Evolutionary conservation across 257 asterid genomes (phyloP).

Genomic region (Ilex asprella): DNA sequence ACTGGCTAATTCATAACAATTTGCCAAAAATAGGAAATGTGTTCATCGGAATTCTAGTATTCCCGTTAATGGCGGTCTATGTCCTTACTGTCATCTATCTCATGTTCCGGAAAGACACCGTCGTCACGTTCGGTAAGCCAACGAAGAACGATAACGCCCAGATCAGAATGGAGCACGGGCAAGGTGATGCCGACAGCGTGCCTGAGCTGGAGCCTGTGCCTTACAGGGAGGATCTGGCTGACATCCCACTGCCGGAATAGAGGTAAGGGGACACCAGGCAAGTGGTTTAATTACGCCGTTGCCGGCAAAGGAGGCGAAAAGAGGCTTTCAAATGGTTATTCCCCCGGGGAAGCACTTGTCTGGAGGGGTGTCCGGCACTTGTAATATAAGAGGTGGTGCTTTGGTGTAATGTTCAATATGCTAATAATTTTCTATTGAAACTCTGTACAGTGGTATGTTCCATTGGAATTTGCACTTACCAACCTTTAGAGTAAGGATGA

Average conservation of each 20-base stretch:
- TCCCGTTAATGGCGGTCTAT: conserved; percentile 67
- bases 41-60: conserved; percentile 62
- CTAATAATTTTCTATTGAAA: no score
- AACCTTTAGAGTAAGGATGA: no score
- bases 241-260: conserved; percentile 39
- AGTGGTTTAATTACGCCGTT: no score
- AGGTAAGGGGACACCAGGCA: no score
- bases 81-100: conserved; percentile 65
- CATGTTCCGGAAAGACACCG: conserved; percentile 66
- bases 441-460: no score
- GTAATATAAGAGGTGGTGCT: no score
- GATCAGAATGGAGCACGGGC: conserved; percentile 42
- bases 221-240: conserved; percentile 59
- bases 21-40: conserved; percentile 66
- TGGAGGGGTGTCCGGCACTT: no score
- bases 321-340: no score
- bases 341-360: not conserved
- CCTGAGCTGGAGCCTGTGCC: conserved; percentile 34
- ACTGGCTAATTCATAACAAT: conserved; percentile 55
- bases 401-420: no score
- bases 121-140: conserved; percentile 49
- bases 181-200: conserved; percentile 5
- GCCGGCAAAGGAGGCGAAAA: no score
- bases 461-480: no score
- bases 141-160: conserved; percentile 29